Base-by-base conservation (phyloP, 306 rosid genomes). In the Medicago ruthenica region DNA sequence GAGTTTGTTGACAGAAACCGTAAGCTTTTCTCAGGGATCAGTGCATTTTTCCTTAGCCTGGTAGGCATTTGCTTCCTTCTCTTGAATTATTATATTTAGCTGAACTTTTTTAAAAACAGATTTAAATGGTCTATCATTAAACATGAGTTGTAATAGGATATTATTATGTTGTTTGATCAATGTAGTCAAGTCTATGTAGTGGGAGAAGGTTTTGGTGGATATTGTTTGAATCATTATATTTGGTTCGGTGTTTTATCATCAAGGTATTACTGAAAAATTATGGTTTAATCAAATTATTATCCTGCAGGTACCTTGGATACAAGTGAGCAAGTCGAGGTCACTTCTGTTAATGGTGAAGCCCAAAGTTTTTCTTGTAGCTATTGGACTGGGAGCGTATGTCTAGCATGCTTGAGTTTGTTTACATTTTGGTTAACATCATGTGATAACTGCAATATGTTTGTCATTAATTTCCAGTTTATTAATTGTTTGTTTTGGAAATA, bases 261-360 rank as follows among this genome's bases (percentile, higher is more conserved):
- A 20, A 63, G 24, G 39, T 79, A 55, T 77, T 34, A 50, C 60
- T 27, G 64, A 66, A 22, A 71, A 54, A 73, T 73, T 80, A 48
- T 68, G 76, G 73, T 82, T 65, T 53, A 57, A 81, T 24, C 27
- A 60, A 34, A 34, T 61, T 39, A 75, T 74, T 73, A 45, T 69
- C 83, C 18, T 87, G 79, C 81, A 95, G 98, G 97, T 95, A 79
- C 98, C 98, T 58, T 95, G 96, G 97, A 90, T 80, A 74, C 98
- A 95, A 86, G 92, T 95, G 76, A 95, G 98, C 87, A 90, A 73
- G 84, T 95, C 98, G 17, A 88, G 95, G 87, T 76, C 97, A 59
- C 83, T 90, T 57, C 79, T 95, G 67, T 50, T 95, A 83, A 80
- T 84, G 91, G 97, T 95, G 82, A 89, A 89, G 81, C 97, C 98